phyloP scores from a whole-genome alignment of 2,329 filamentous ascomycete species.

The Talaromyces marneffei region DNA sequence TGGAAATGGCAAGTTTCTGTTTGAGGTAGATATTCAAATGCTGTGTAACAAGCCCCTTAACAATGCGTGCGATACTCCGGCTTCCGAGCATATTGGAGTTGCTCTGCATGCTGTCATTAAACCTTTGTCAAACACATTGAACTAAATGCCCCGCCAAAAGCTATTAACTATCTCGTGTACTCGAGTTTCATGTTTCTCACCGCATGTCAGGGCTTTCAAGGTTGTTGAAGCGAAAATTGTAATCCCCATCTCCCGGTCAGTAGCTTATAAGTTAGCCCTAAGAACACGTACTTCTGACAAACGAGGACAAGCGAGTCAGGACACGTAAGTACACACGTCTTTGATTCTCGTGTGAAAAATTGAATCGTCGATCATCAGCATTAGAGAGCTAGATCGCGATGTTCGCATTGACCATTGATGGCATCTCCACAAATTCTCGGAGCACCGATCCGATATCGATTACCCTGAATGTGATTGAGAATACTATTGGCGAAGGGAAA shows the following conservation, averaged over 20 bases:
- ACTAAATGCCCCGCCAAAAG: too few species aligned
- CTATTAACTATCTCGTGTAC: too few species aligned
- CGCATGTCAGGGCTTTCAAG: too few species aligned
- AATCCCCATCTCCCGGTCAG: too few species aligned
- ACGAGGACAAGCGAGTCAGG: background rate
- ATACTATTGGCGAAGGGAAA: background rate
- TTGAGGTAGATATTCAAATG: background rate
- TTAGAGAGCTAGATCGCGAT: background rate
- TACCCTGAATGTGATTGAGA: background rate
- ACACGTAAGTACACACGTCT: too few species aligned
- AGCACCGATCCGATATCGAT: background rate
- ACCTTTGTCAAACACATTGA: background rate
- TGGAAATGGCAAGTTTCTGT: background rate
- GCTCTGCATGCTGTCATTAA: background rate
- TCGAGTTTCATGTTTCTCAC: background rate
- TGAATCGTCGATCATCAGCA: background rate
- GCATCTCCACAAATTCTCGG: background rate
- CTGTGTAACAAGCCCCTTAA: background rate
- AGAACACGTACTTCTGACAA: background rate
- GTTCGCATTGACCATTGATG: background rate
- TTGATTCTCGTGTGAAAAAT: too few species aligned
- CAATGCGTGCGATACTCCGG: background rate
- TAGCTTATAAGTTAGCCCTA: background rate
- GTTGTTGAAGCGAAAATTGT: too few species aligned
- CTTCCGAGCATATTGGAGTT: background rate